Evolutionary conservation across 2,329 filamentous ascomycete genomes (phyloP), one percentile per base, ranked within the genome.

Genomic region (Aspergillus pseudoviridinutans): DNA sequence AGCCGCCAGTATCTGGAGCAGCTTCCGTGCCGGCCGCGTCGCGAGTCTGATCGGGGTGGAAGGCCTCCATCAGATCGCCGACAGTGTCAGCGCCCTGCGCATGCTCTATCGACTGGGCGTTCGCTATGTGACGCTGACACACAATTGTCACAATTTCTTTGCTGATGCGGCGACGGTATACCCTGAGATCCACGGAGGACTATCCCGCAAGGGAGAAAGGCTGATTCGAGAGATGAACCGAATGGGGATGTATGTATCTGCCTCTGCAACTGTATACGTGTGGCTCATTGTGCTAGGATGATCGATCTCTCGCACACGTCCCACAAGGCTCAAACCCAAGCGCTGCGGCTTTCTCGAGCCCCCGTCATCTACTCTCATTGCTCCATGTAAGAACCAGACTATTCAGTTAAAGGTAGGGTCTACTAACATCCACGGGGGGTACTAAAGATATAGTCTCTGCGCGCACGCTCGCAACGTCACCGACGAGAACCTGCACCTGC

Each of bases 31-130:
- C 17, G 35, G 32, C 8, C 46, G 35, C 14, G 56, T 67, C 50
- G 59, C 58, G 4, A 67, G 65, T 47, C 61, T 66, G 28, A 56
- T 70, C 22, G 68, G 67, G 4, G 61, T 65, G 9, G 67, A 70
- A 51, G 68, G 67, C 7, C 56, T 56, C 5, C 68, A 71, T 55
- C 66, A 69, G 58, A 57, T 66, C 5, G 67, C 66, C 4, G 61
- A 60, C 49, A 69, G 66, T 8, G 51, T 68, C 8, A 65, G 56
- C 29, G 55, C 57, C 2, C 22, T 67, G 12, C 49, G 65, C 1
- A 55, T 55, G 52, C 51, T 64, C 7, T 64, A 61, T 24, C 58
- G 63, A 20, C 55, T 61, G 1, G 65, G 65, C 0, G 63, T 62
- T 3, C 56, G 65, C 10, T 68, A 68, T 47, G 42, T n/a, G 20